Evolutionary conservation across 257 asterid genomes (phyloP).

Genomic region (Solanum peruvianum): DNA sequence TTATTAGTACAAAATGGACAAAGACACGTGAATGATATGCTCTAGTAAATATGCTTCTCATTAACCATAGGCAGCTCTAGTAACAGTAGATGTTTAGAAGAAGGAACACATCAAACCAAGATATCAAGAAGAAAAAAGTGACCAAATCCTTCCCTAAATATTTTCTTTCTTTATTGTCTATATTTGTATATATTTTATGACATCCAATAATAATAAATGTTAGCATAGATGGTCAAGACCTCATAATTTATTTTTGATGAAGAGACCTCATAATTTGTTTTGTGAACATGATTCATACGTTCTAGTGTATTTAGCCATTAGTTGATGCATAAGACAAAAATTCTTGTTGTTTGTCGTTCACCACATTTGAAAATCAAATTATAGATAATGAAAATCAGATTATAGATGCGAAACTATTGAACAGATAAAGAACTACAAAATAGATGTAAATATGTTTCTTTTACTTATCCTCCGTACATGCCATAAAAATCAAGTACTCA

Average conservation of each 20-base stretch:
- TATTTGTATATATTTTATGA: not conserved
- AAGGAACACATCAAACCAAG: not conserved
- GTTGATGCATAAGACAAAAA: not conserved
- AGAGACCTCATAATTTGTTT: not conserved
- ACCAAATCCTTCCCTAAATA: not conserved
- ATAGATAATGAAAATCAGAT: not conserved
- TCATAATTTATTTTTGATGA: not conserved
- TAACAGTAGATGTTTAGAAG: not conserved
- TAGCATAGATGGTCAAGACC: not conserved
- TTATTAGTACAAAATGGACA: not conserved
- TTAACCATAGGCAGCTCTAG: not conserved
- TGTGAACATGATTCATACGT: not conserved
- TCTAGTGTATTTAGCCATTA: not conserved
- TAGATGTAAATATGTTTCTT: not conserved
- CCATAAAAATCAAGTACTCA: not conserved
- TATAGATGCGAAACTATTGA: not conserved
- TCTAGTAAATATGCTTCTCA: not conserved
- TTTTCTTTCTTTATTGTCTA: not conserved
- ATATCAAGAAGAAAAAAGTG: not conserved
- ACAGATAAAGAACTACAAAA: not conserved
- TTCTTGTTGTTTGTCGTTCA: not conserved
- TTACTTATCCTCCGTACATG: not conserved
- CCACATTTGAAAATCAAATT: not conserved
- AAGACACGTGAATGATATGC: not conserved
- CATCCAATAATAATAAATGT: not conserved